phyloP scores from a whole-genome alignment of 179 eudicot species.

The Heliamphora pulchella region DNA sequence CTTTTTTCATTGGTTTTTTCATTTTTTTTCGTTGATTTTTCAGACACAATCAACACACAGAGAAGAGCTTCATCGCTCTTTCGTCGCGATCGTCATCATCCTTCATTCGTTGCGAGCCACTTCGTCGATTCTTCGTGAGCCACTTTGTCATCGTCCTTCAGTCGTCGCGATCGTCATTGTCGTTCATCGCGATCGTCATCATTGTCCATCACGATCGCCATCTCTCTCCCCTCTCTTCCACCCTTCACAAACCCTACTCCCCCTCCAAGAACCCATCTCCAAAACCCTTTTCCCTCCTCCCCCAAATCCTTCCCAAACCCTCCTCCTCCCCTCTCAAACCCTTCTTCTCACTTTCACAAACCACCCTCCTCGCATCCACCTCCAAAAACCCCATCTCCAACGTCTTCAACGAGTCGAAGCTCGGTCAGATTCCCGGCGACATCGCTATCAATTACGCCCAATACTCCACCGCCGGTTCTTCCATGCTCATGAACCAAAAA shows the following conservation, averaged over 20 bases:
- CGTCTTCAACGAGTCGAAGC: constrained; percentile 54
- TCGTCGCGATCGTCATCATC: too few species aligned
- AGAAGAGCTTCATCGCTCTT: too few species aligned
- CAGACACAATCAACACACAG: too few species aligned
- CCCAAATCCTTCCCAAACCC: background rate
- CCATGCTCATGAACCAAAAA: too few species aligned
- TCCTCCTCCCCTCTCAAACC: background rate
- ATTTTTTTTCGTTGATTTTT: too few species aligned
- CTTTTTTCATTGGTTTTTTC: too few species aligned
- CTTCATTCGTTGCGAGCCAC: too few species aligned
- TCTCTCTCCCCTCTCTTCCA: constrained; percentile 4
- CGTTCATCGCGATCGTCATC: too few species aligned
- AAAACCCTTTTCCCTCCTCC: constrained; percentile 8
- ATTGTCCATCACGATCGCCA: background rate
- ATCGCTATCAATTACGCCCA: constrained; percentile 68
- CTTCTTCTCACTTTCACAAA: constrained; percentile 1
- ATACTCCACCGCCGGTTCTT: constrained; percentile 46
- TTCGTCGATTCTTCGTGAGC: too few species aligned
- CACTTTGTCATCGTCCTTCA: too few species aligned
- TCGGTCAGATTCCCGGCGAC: constrained; percentile 55
- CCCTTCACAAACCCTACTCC: background rate
- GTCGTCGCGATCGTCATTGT: too few species aligned
- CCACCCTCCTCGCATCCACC: constrained; percentile 9
- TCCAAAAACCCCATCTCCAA: constrained; percentile 51
- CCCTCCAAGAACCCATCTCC: constrained; percentile 10